phyloP scores from a whole-genome alignment of 2,329 filamentous ascomycete genomes.

The Aspergillus chevalieri region DNA sequence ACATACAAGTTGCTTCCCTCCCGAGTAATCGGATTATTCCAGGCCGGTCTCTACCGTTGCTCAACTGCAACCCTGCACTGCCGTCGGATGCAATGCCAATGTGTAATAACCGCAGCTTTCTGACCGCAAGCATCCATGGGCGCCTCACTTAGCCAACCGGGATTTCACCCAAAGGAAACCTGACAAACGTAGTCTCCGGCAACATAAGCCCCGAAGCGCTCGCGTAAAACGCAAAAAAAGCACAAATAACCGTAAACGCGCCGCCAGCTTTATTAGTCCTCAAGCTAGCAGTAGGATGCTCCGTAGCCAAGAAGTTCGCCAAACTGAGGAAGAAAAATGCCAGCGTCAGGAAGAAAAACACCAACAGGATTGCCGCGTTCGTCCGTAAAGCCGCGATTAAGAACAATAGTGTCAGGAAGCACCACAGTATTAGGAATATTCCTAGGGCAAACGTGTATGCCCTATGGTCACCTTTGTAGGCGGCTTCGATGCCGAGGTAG shows the following conservation, averaged over 20 bases:
- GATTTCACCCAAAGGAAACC: slow-evolving; percentile 36
- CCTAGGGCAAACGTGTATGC: slow-evolving; percentile 49
- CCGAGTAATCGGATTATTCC: too few species aligned
- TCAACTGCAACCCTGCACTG: too few species aligned
- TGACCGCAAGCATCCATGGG: too few species aligned
- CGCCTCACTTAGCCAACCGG: not conserved
- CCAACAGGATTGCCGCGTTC: slow-evolving; percentile 52
- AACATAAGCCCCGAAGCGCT: slow-evolving; percentile 39
- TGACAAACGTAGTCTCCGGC: slow-evolving; percentile 37
- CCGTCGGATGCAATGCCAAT: too few species aligned
- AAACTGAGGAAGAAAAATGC: slow-evolving; percentile 54
- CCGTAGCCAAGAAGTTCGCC: slow-evolving; percentile 45
- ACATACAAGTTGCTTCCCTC: too few species aligned
- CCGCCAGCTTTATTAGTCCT: slow-evolving; percentile 41
- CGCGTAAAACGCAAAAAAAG: slow-evolving; percentile 36
- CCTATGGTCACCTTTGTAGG: slow-evolving; percentile 35
- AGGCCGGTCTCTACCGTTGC: too few species aligned
- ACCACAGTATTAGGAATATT: slow-evolving; percentile 56
- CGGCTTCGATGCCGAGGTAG: slow-evolving; percentile 46
- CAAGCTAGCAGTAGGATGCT: slow-evolving; percentile 35
- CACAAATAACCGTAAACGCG: slow-evolving; percentile 33
- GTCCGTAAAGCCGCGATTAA: slow-evolving; percentile 53
- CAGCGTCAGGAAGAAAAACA: slow-evolving; percentile 54
- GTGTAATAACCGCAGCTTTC: too few species aligned
- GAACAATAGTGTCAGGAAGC: slow-evolving; percentile 53